Conservation (phyloP, 2,329 filamentous ascomycete species). For the Hypocreales sp. region DNA sequence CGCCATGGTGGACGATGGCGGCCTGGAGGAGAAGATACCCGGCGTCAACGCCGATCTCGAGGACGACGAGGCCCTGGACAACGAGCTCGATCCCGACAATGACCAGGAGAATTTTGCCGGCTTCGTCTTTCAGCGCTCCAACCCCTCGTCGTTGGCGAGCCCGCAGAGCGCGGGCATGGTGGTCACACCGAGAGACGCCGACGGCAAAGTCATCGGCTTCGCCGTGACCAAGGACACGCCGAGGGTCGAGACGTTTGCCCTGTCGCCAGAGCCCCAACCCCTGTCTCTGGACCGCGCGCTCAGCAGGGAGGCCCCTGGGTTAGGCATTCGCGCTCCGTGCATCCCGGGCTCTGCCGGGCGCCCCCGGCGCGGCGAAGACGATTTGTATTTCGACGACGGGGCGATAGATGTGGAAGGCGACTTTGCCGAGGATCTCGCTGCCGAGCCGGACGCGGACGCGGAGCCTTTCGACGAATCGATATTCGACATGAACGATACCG, state of each 20-base stretch:
- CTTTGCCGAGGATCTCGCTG: slow-evolving; percentile 29
- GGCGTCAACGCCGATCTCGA: slow-evolving; percentile 24
- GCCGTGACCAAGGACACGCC: slow-evolving; percentile 33
- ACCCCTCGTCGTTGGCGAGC: slow-evolving; percentile 34
- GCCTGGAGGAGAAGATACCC: slow-evolving; percentile 51
- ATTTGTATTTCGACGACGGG: slow-evolving; percentile 57
- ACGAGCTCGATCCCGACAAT: slow-evolving; percentile 30
- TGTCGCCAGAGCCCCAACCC: slow-evolving; percentile 1
- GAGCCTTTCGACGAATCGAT: slow-evolving; percentile 56
- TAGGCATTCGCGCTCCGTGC: slow-evolving; percentile 27
- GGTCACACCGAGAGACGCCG: slow-evolving; percentile 37
- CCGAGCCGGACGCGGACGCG: slow-evolving; percentile 28
- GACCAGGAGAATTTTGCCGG: slow-evolving; percentile 47
- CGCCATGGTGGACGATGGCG: slow-evolving; percentile 49
- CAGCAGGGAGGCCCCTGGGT: slow-evolving; percentile 15
- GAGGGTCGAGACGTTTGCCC: slow-evolving; percentile 5
- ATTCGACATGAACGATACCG: slow-evolving; percentile 53
- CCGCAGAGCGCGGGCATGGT: slow-evolving; percentile 30
- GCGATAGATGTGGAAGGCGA: slow-evolving; percentile 30
- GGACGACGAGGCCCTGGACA: slow-evolving; percentile 8
- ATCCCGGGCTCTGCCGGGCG: too few relatives aligned
- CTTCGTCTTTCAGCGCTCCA: slow-evolving; percentile 41
- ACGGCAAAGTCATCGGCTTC: slow-evolving; percentile 40
- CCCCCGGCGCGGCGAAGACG: slow-evolving; percentile 28
- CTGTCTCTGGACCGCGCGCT: slow-evolving; percentile 1